Evolutionary conservation across 2,329 filamentous ascomycete genomes (phyloP).

Genomic region (Teratosphaeria nubilosa): DNA sequence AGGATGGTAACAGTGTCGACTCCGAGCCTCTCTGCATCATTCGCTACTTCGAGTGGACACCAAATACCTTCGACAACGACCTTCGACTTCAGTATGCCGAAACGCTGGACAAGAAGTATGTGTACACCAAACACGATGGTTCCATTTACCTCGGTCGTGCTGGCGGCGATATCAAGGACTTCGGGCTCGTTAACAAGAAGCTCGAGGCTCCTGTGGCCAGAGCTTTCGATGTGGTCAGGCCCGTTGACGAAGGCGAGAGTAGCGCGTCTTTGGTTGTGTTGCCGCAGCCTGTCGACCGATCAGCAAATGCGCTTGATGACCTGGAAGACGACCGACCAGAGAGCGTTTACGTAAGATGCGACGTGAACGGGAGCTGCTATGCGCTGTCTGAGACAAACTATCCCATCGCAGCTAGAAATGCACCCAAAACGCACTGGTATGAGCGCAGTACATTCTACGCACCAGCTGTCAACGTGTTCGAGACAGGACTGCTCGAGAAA

Average conservation of each 20-base stretch:
- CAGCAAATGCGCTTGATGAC: conserved; percentile 18
- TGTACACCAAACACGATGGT: conserved; percentile 79
- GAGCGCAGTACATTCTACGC: conserved; percentile 41
- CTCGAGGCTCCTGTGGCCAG: conserved; percentile 23
- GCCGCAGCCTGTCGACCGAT: conserved; percentile 67
- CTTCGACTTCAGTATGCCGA: conserved; percentile 70
- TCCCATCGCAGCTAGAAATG: conserved; percentile 68
- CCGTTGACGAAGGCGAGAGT: conserved; percentile 51
- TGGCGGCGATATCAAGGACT: conserved; percentile 59
- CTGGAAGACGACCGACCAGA: conserved; percentile 30
- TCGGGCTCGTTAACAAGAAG: conserved; percentile 24
- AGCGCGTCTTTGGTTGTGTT: conserved; percentile 73
- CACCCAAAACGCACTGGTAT: conserved; percentile 48
- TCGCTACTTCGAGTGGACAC: conserved; percentile 87
- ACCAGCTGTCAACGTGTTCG: conserved; percentile 17
- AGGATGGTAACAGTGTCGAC: conserved; percentile 56
- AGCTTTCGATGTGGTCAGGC: conserved; percentile 31
- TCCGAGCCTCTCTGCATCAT: conserved; percentile 69
- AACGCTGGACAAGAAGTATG: conserved; percentile 82
- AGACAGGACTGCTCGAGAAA: conserved; percentile 2
- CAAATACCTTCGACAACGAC: conserved; percentile 84
- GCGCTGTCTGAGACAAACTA: conserved; percentile 81
- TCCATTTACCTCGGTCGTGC: conserved; percentile 47
- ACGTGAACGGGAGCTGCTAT: conserved; percentile 81
- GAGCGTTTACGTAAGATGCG: conserved; percentile 72